Conservation (phyloP, 768 basidiomycete genomes). For the Pleurotus tuoliensis region DNA sequence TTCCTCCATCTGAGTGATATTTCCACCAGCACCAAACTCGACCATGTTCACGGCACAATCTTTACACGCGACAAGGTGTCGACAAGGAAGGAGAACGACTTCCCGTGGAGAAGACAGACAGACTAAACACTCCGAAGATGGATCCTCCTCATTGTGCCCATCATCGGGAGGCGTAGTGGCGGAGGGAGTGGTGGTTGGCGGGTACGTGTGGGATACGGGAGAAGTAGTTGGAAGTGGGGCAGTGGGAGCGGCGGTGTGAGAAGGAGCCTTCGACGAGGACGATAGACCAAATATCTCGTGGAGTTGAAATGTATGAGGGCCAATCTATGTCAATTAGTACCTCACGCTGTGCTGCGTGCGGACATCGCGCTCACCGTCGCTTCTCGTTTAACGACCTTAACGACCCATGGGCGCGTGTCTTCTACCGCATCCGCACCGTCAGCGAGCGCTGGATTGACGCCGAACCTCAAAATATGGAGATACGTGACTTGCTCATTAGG, state of each 20-base stretch:
- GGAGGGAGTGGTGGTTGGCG: slow-evolving; percentile 28
- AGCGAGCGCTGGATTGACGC: slow-evolving; percentile 31
- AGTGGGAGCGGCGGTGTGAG: slow-evolving; percentile 22
- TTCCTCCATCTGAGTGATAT: slow-evolving; percentile 59
- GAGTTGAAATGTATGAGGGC: slow-evolving; percentile 89
- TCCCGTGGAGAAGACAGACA: slow-evolving; percentile 87
- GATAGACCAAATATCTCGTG: slow-evolving; percentile 94
- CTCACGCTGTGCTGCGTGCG: slow-evolving; percentile 1
- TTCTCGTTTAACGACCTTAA: slow-evolving; percentile 90
- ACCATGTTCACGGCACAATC: slow-evolving; percentile 97
- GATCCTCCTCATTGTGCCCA: slow-evolving; percentile 53
- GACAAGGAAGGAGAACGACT: slow-evolving; percentile 89
- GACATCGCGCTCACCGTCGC: slow-evolving; percentile 53
- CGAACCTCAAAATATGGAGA: slow-evolving; percentile 77
- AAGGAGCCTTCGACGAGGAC: slow-evolving; percentile 42
- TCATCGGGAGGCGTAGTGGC: slow-evolving; percentile 11
- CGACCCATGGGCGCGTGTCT: slow-evolving; percentile 80
- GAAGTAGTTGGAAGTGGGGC: slow-evolving; percentile 31
- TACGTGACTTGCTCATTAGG: slow-evolving; percentile 89
- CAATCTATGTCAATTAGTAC: slow-evolving; percentile 51
- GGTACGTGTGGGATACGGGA: slow-evolving; percentile 43
- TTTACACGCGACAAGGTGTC: slow-evolving; percentile 92
- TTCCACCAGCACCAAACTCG: slow-evolving; percentile 92
- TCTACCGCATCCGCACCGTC: slow-evolving; percentile 39
- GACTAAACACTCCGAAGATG: slow-evolving; percentile 86